Percentiles rank a stretch among this genome's conserved stretches.
Evolutionary conservation across 2,329 filamentous ascomycete species (phyloP).

Genomic region (Exophiala calicioides): DNA sequence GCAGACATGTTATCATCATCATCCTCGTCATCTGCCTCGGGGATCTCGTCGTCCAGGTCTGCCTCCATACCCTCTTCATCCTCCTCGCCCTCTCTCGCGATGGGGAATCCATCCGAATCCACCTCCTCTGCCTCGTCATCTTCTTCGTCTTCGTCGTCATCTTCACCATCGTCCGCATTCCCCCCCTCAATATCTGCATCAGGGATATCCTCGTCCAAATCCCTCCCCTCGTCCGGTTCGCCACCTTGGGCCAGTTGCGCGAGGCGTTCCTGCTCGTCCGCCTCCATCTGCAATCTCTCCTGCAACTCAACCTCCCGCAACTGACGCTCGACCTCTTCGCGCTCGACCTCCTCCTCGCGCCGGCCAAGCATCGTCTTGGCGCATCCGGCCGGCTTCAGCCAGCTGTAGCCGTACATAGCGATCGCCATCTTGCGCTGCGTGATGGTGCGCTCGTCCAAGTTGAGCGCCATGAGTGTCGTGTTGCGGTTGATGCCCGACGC

Average conservation of each 20-base stretch:
- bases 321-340: conserved; percentile 78
- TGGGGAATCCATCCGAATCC: conserved; percentile 48
- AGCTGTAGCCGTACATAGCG: conserved; percentile 80
- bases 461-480: conserved; percentile 65
- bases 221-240: conserved; percentile 40
- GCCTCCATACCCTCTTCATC: conserved; percentile 44
- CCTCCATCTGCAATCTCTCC: conserved; percentile 39
- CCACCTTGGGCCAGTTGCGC: conserved; percentile 40
- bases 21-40: conserved; percentile 53
- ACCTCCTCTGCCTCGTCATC: conserved; percentile 44
- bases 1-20: conserved; percentile 40
- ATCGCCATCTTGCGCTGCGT: conserved; percentile 78
- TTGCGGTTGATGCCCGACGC: conserved; percentile 40
- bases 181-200: conserved; percentile 44
- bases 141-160: conserved; percentile 44
- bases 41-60: conserved; percentile 50
- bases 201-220: conserved; percentile 51
- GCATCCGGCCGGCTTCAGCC: conserved; percentile 87
- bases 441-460: conserved; percentile 74
- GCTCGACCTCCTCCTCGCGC: conserved; percentile 84
- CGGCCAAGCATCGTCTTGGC: conserved; percentile 86
- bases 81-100: conserved; percentile 52
- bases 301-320: conserved; percentile 73
- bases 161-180: conserved; percentile 45
- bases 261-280: conserved; percentile 43